These are phyloP conservation scores for Penicillium sp. DNA, from an alignment of 2,329 filamentous ascomycete genomes.

Conservation along the genomic window DNA sequence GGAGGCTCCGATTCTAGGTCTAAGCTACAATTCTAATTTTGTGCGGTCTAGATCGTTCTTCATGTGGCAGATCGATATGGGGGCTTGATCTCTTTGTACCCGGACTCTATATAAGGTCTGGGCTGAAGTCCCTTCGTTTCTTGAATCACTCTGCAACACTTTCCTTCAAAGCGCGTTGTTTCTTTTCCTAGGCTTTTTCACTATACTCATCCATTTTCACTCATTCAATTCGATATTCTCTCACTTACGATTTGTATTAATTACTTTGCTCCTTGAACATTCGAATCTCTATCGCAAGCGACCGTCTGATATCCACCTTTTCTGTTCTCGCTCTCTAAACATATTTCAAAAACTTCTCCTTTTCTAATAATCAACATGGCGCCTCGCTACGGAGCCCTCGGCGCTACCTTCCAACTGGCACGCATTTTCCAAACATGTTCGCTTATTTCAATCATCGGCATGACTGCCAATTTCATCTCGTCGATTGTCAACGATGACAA, in stretches of 20 bases:
- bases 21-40: constrained; percentile 21
- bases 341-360: constrained; percentile 5
- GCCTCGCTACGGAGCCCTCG: constrained; percentile 69
- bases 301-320: not conserved
- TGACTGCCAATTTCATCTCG: constrained; percentile 81
- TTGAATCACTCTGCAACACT: constrained; percentile 5
- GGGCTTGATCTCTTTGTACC: not conserved
- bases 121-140: not conserved
- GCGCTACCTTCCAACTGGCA: constrained; percentile 76
- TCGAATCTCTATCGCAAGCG: not conserved
- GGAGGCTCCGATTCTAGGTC: not conserved
- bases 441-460: constrained; percentile 78
- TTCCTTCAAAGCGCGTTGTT: constrained; percentile 6
- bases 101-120: constrained; percentile 8
- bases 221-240: not conserved
- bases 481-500: constrained; percentile 72
- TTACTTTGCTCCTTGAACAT: constrained; percentile 1
- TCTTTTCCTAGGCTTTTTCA: not conserved
- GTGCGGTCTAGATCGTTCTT: constrained; percentile 23
- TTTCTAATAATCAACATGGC: constrained; percentile 30
- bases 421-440: constrained; percentile 73
- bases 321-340: not conserved
- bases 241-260: not conserved
- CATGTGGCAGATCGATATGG: not conserved
- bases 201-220: not conserved